phyloP scores from a whole-genome alignment of 805 yeast species.

The Saccharomyces paradoxus region DNA sequence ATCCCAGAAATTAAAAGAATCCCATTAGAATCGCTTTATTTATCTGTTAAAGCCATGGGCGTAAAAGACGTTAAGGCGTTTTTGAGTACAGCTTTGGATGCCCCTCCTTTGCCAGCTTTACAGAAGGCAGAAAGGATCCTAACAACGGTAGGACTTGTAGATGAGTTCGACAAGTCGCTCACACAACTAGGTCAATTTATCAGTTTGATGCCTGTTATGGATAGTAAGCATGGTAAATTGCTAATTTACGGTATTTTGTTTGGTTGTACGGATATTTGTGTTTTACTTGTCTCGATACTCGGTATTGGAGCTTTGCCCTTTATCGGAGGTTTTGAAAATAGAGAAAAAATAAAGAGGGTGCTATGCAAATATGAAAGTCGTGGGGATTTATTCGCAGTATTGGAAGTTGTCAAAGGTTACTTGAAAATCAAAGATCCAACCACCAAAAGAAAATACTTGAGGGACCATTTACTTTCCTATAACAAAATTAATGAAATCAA shows the following conservation, averaged over 20 bases:
- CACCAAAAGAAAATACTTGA: slow-evolving; percentile 39
- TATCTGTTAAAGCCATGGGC: slow-evolving; percentile 86
- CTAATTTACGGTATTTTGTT: slow-evolving; percentile 73
- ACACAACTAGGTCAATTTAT: slow-evolving; percentile 76
- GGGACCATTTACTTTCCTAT: slow-evolving; percentile 53
- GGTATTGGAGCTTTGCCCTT: slow-evolving; percentile 67
- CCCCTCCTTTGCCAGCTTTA: slow-evolving; percentile 47
- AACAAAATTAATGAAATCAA: slow-evolving; percentile 61
- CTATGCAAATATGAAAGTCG: slow-evolving; percentile 26
- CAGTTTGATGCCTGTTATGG: slow-evolving; percentile 74
- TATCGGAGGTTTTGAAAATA: slow-evolving; percentile 48
- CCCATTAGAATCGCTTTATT: slow-evolving; percentile 71
- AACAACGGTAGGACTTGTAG: slow-evolving; percentile 66
- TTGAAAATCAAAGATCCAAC: slow-evolving; percentile 18
- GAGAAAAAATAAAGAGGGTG: slow-evolving; percentile 52
- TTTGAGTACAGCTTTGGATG: slow-evolving; percentile 68
- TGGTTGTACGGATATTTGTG: slow-evolving; percentile 68
- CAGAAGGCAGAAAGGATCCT: slow-evolving; percentile 39
- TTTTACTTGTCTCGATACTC: slow-evolving; percentile 73
- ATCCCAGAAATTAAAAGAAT: slow-evolving; percentile 85
- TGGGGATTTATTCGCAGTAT: slow-evolving; percentile 72
- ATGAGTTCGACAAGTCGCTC: slow-evolving; percentile 36
- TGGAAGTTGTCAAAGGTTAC: slow-evolving; percentile 52
- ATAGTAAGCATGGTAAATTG: slow-evolving; percentile 76
- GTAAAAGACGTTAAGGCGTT: slow-evolving; percentile 62